Evolutionary conservation across 73 alveolate species (phyloP), one percentile per base, ranked within the genome.

Genomic region (Diophrys sp.): DNA sequence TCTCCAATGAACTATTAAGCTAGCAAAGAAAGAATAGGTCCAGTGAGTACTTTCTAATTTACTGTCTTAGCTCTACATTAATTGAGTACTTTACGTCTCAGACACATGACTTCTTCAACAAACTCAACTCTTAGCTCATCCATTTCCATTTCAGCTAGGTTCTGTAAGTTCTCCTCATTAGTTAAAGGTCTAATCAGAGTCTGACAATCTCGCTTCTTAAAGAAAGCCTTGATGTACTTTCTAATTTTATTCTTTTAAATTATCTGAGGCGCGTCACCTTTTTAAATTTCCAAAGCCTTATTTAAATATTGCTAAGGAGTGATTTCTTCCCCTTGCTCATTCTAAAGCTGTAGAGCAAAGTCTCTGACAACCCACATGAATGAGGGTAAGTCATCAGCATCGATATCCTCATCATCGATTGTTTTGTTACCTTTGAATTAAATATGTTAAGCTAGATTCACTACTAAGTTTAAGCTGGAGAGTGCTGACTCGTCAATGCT

Each of bases 401-500:
- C 99, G 31, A 88, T 83, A 73, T 89, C 98, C 33, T 80, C 88
- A 53, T 95, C 90, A 56, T 85, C 96, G 11, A 81, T 69, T 31
- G 79, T 77, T 54, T 90, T 93, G 23, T 91, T 73, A 23, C 82
- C 73, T 82, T 89, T 95, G 25, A 94, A 56, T 69, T 92, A 89
- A 56, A 95, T 94, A 70, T 89, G 94, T 68, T 94, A 84, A 29
- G 99, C 87, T 56, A 94, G 87, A 78, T 94, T 95, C 31, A 91
- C 91, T 8, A 95, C 97, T 27, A 95, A 78, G 54, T 92, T 84
- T 24, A 95, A 85, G 88, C 89, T 95, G 56, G 79, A 78, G 53
- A 95, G 74, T 33, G 99, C 98, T 74, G 90, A 83, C 89, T 95
- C 99, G 77, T 95, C 99, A 25, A 95, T 95, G 25, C 93, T 70